Conservation (phyloP, 2,329 filamentous ascomycete genomes). For the Aspergillus oerlinghausenensis region DNA sequence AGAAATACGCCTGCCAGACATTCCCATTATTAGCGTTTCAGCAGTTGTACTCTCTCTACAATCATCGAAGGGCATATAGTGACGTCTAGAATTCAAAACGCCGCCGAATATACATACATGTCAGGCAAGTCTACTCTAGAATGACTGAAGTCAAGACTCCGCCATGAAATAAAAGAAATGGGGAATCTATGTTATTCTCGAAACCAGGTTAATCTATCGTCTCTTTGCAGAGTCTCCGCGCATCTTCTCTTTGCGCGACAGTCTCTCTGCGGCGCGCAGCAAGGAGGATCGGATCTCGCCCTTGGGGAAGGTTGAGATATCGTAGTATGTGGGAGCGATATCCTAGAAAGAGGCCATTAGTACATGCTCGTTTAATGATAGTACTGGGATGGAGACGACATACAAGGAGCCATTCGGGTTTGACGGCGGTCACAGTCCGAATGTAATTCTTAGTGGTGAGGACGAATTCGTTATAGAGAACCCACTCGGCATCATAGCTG, state of each 20-base stretch:
- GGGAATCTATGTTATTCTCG: constrained; percentile 9
- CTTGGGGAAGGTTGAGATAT: constrained; percentile 73
- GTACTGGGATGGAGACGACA: constrained; percentile 32
- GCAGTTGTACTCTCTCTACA: neutral
- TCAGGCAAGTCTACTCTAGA: neutral
- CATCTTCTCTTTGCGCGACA: constrained; percentile 52
- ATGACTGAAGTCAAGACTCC: constrained; percentile 3
- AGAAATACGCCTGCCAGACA: neutral
- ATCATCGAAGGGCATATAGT: neutral
- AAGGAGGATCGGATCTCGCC: constrained; percentile 74
- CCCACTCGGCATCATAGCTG: constrained; percentile 86
- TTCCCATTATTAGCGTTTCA: neutral
- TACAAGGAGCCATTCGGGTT: constrained; percentile 91
- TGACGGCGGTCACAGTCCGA: constrained; percentile 83
- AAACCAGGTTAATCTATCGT: constrained; percentile 20
- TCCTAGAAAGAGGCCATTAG: constrained; percentile 56
- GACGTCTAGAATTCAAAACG: neutral
- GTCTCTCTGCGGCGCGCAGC: constrained; percentile 50
- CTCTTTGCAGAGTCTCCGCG: constrained; percentile 32
- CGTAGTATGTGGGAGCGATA: constrained; percentile 90
- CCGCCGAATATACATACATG: neutral
- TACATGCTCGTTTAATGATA: neutral
- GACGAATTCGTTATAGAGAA: constrained; percentile 97
- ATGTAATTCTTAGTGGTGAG: constrained; percentile 98
- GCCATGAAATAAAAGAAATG: constrained; percentile 10